phyloP scores from a whole-genome alignment of 2,329 filamentous ascomycete species.

The Boeremia exigua region DNA sequence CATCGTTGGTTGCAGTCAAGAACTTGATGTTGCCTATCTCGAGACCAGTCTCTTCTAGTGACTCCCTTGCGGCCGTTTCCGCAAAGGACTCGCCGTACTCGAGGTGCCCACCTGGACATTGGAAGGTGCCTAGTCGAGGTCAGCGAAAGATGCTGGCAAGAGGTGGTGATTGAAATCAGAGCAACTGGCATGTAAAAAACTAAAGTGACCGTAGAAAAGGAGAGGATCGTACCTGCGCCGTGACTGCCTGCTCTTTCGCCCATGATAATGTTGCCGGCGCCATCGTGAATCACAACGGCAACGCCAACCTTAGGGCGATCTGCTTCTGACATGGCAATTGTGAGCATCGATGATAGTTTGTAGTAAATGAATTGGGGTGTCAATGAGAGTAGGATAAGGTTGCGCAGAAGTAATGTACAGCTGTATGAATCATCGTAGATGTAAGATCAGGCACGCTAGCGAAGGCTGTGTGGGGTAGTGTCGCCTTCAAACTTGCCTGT shows the following conservation, averaged over 20 bases:
- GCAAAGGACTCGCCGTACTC: slow-evolving; percentile 70
- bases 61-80: slow-evolving; percentile 70
- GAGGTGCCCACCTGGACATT: slow-evolving; percentile 77
- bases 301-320: slow-evolving; percentile 54
- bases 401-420: neutral
- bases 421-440: neutral
- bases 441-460: slow-evolving; percentile 1
- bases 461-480: neutral
- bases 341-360: neutral
- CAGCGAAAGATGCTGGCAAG: neutral
- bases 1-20: slow-evolving; percentile 69
- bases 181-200: neutral
- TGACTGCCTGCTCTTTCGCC: slow-evolving; percentile 56
- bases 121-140: slow-evolving; percentile 60
- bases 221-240: slow-evolving; percentile 49
- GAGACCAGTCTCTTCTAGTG: slow-evolving; percentile 71
- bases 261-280: slow-evolving; percentile 53
- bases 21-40: slow-evolving; percentile 60
- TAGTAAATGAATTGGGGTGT: neutral
- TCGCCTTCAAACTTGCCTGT: slow-evolving; percentile 1
- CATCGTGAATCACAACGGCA: slow-evolving; percentile 55
- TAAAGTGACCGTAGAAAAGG: no score
- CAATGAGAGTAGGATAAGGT: neutral
- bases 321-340: slow-evolving; percentile 26
- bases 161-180: neutral